Evolutionary conservation across 371 early-diverging fungal species (phyloP).

Genomic region (Mortierella sp.): DNA sequence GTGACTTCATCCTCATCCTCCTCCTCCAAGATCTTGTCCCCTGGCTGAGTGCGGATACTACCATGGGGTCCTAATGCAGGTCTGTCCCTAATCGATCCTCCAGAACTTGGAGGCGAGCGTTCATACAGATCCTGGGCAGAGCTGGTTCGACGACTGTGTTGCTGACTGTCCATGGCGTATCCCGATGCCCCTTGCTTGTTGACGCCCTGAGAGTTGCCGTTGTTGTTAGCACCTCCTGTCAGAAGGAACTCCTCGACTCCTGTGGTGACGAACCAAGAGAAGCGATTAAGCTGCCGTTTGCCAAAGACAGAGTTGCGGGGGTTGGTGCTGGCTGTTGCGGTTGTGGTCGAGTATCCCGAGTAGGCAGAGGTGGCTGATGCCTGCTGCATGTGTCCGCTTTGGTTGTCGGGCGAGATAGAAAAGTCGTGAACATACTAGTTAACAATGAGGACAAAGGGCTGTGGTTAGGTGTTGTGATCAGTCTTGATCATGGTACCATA

Average conservation of each 20-base stretch:
- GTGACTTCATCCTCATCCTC: conserved; percentile 53
- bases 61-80: conserved; percentile 17
- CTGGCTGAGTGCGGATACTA: conserved; percentile 31
- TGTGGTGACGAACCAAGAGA: conserved; percentile 63
- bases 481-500: not conserved
- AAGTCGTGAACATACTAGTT: conserved; percentile 53
- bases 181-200: not conserved
- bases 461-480: not conserved
- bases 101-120: conserved; percentile 27
- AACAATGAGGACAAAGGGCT: not conserved
- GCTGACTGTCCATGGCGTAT: not conserved
- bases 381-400: conserved; percentile 37
- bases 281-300: conserved; percentile 59
- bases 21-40: conserved; percentile 31
- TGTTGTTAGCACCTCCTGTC: conserved; percentile 40
- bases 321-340: conserved; percentile 37
- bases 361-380: conserved; percentile 31
- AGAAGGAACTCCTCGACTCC: conserved; percentile 63
- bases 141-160: conserved; percentile 19
- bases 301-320: conserved; percentile 58
- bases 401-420: conserved; percentile 36
- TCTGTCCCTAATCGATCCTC: conserved; percentile 25
- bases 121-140: conserved; percentile 34
- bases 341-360: conserved; percentile 40
- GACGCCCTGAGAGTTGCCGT: not conserved